Evolutionary conservation across 2,329 filamentous ascomycete species (phyloP).

Genomic region (Exophiala sideris): DNA sequence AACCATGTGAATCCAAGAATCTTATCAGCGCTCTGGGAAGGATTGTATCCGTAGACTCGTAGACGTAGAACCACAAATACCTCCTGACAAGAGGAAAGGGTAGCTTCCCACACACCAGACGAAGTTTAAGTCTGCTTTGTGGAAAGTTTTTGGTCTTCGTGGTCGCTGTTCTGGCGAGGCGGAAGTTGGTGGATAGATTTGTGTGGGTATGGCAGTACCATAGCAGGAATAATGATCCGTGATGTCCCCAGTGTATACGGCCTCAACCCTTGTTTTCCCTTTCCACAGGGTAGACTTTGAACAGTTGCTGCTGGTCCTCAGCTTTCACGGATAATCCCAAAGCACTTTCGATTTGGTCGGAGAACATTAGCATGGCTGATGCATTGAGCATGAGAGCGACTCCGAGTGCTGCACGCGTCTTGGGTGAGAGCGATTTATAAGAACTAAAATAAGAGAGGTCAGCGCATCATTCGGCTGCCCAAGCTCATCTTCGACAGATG

Average conservation of each 20-base stretch:
- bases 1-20: too few relatives aligned
- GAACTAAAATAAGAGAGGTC: slow-evolving; percentile 14
- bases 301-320: slow-evolving; percentile 15
- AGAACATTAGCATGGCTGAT: slow-evolving; percentile 24
- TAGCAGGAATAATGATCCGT: too few relatives aligned
- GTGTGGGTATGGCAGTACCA: too few relatives aligned
- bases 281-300: slow-evolving; percentile 18
- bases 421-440: slow-evolving; percentile 27
- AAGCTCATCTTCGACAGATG: neutral
- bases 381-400: slow-evolving; percentile 27
- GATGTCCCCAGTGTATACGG: neutral
- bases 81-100: too few relatives aligned
- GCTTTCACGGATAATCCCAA: slow-evolving; percentile 22
- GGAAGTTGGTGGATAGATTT: too few relatives aligned
- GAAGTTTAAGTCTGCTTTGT: too few relatives aligned
- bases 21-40: too few relatives aligned
- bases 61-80: too few relatives aligned
- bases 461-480: neutral
- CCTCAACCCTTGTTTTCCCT: slow-evolving; percentile 16
- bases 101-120: too few relatives aligned
- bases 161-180: too few relatives aligned
- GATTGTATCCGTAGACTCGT: too few relatives aligned
- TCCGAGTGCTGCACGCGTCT: slow-evolving; percentile 26
- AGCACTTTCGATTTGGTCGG: slow-evolving; percentile 27
- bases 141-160: too few relatives aligned